phyloP scores from a whole-genome alignment of 371 early-diverging fungal species.

The Thermomucor indicae-seudaticae region DNA sequence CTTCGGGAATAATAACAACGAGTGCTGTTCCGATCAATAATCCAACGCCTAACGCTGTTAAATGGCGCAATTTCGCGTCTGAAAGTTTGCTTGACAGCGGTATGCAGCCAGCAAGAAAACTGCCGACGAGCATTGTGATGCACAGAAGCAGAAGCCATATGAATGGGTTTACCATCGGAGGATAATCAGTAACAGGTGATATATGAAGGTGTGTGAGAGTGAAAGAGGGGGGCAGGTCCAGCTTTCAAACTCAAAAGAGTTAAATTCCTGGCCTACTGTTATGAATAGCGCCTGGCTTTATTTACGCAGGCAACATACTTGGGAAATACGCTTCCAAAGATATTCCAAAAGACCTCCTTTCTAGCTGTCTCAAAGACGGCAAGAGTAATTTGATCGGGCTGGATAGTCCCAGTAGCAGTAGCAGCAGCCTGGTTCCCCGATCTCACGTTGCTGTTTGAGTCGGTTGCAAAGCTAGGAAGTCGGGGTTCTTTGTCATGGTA shows the following conservation, averaged over 20 bases:
- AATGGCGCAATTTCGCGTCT: constrained; percentile 59
- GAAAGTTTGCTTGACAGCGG: constrained; percentile 82
- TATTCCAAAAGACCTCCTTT: constrained; percentile 43
- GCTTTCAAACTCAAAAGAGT: too few species aligned
- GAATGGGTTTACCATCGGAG: constrained; percentile 54
- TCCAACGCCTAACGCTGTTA: constrained; percentile 90
- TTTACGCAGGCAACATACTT: constrained; percentile 10
- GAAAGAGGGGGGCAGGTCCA: neutral
- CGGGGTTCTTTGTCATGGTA: neutral
- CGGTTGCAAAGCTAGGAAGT: neutral
- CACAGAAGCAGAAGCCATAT: constrained; percentile 70
- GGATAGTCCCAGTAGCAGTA: neutral
- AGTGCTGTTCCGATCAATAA: constrained; percentile 88
- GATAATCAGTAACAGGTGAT: too few species aligned
- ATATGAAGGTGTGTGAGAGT: too few species aligned
- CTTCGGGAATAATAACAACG: constrained; percentile 91
- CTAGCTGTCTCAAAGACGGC: constrained; percentile 24
- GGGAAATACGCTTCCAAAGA: constrained; percentile 36
- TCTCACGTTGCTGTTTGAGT: neutral
- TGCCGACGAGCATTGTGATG: constrained; percentile 80
- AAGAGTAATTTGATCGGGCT: neutral
- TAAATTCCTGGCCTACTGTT: too few species aligned
- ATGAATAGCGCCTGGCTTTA: too few species aligned
- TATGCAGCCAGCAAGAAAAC: constrained; percentile 81
- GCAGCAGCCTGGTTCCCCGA: neutral